Evolutionary conservation across 78 protist species (phyloP).

Genomic region (Salpingoeca rosetta): DNA sequence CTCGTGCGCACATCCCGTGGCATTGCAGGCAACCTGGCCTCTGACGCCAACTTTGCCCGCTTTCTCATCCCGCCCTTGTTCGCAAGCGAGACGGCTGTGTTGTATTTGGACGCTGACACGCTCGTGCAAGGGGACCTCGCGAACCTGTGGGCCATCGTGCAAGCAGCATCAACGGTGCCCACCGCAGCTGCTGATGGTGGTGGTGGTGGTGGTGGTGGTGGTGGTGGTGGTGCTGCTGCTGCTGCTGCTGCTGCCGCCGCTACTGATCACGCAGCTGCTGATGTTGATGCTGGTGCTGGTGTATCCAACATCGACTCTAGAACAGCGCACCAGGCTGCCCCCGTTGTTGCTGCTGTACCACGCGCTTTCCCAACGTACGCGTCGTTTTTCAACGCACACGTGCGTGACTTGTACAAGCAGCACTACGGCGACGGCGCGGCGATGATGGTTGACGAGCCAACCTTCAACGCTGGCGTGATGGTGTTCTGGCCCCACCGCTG

Average conservation of each 20-base stretch:
- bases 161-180: no score
- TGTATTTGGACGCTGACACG: not conserved
- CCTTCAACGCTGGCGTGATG: slow-evolving; percentile 8
- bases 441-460: not conserved
- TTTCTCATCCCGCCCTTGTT: not conserved
- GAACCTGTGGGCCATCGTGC: not conserved
- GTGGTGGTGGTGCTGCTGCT: no score
- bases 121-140: not conserved
- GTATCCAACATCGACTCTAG: no score
- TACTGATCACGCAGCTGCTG: no score
- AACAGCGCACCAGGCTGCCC: not conserved
- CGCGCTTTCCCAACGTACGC: not conserved
- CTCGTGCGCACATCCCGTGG: no score
- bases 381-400: not conserved
- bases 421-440: not conserved
- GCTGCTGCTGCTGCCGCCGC: no score
- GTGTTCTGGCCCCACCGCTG: not conserved
- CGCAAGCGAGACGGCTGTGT: not conserved
- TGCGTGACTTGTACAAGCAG: not conserved
- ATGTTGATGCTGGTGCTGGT: no score
- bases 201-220: no score
- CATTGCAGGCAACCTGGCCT: not conserved
- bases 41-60: slow-evolving; percentile 3
- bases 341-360: not conserved
- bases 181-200: no score